A percentile compares a stretch with the other conserved stretches of the same genome.
Conservation (phyloP, 2,329 filamentous ascomycete species). For the Xenosphaeropsis pyriputrescens region DNA sequence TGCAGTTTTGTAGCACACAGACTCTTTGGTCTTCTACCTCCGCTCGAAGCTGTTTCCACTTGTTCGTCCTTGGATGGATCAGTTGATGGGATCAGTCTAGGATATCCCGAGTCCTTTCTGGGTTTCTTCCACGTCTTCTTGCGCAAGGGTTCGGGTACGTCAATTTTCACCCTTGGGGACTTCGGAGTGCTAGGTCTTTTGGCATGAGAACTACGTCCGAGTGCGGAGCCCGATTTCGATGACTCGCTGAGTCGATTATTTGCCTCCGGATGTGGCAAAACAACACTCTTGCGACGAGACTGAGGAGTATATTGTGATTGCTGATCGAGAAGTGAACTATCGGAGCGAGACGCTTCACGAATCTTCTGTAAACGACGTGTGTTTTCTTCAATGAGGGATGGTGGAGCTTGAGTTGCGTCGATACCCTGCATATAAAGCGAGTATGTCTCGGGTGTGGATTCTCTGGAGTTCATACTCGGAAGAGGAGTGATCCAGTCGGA, state of each 20-base stretch:
- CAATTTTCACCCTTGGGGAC: slow-evolving; percentile 6
- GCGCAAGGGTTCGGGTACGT: neutral
- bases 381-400: neutral
- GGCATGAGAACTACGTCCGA: slow-evolving; percentile 6
- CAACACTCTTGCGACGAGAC: slow-evolving; percentile 3
- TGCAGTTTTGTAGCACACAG: neutral
- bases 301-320: neutral
- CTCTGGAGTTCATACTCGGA: slow-evolving; percentile 7
- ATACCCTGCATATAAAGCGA: slow-evolving; percentile 10
- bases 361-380: neutral
- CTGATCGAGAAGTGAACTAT: neutral
- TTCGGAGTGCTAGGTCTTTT: slow-evolving; percentile 6
- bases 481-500: slow-evolving; percentile 14
- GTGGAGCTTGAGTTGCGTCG: slow-evolving; percentile 7
- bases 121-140: neutral
- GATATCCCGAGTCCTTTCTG: slow-evolving; percentile 1
- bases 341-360: neutral
- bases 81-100: neutral
- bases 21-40: too few species aligned
- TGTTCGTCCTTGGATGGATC: neutral
- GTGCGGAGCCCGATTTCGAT: slow-evolving; percentile 6
- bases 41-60: too few species aligned
- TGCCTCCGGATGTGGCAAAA: slow-evolving; percentile 8
- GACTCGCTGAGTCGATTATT: slow-evolving; percentile 5
- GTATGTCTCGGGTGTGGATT: neutral